phyloP scores from a whole-genome alignment of 73 alveolate genomes.

The Paramecium primaurelia region DNA sequence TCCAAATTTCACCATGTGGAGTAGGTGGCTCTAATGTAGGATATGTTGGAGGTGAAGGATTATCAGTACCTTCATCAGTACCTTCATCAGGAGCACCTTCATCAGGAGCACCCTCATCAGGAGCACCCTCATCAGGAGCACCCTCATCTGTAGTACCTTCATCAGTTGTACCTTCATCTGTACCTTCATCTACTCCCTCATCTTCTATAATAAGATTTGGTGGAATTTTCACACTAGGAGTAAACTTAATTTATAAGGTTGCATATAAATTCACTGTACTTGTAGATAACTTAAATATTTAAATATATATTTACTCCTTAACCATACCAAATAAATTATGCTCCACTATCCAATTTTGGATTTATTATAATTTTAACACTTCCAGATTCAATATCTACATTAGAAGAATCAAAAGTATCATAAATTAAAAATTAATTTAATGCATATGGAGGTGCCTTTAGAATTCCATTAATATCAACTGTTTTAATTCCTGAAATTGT shows the following conservation, averaged over 20 bases:
- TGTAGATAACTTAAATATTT: not conserved
- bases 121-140: not conserved
- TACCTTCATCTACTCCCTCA: not conserved
- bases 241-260: not conserved
- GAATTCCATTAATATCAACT: not conserved
- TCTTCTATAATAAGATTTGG: slow-evolving; percentile 5
- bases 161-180: slow-evolving; percentile 10
- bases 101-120: not conserved
- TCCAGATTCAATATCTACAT: not conserved
- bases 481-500: not conserved
- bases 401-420: not conserved
- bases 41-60: not conserved
- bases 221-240: slow-evolving; percentile 34
- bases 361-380: not conserved
- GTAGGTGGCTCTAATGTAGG: not conserved
- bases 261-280: not conserved
- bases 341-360: not conserved
- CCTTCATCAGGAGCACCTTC: not conserved
- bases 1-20: slow-evolving; percentile 41
- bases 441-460: not conserved
- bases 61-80: not conserved
- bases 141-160: not conserved
- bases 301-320: not conserved
- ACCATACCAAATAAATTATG: not conserved
- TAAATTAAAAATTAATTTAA: not conserved